Evolutionary conservation across 371 early-diverging fungal genomes (phyloP), one percentile per base, ranked within the genome.

Genomic region (Apophysomyces elegans): DNA sequence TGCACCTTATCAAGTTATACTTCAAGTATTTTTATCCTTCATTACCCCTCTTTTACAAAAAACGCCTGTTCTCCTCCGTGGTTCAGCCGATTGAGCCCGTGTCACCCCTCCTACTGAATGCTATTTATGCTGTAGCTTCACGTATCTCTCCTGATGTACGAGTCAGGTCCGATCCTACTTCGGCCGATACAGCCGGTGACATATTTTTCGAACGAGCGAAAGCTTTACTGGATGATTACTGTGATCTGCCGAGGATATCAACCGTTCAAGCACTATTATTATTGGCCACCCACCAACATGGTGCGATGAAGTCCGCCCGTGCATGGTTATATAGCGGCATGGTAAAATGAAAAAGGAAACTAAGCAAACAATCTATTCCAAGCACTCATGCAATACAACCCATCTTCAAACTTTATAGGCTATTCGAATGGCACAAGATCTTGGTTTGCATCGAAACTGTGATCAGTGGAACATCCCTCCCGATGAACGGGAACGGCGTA

Each of bases 241-340:
- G 84, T 62, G 89, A 88, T 64, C 70, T 76, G 1, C 84, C 87
- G 2, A 75, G 81, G 37, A 77, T 87, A 38, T 81, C 86, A 14
- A 88, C 89, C 0, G 79, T 88, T 12, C 89, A 88, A 43, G 86
- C 87, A 0, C 67, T 88, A 7, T 46, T 88, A 8, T 66, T 88
- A 1, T 43, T 88, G 35, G 77, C 86, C 1, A 73, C 77, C 64
- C 75, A 86, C 70, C 79, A 88, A 59, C 79, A 87, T 64, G 78
- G 87, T 62, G 76, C 77, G 64, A 77, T 81, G 77, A 61, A 78
- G 41, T 71, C 79, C 13, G 77, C 79, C 8, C 78, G 81, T 36
- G 72, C 81, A 11, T 83, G 83, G 83, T 43, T 83, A 6, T 83
- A 81, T 44, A 78, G 73, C 72, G 83, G 81, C 62, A 83, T 83